These are phyloP conservation scores for Melaleuca alternifolia DNA, from an alignment of 345 rosid genomes.

Conservation along the genomic window DNA sequence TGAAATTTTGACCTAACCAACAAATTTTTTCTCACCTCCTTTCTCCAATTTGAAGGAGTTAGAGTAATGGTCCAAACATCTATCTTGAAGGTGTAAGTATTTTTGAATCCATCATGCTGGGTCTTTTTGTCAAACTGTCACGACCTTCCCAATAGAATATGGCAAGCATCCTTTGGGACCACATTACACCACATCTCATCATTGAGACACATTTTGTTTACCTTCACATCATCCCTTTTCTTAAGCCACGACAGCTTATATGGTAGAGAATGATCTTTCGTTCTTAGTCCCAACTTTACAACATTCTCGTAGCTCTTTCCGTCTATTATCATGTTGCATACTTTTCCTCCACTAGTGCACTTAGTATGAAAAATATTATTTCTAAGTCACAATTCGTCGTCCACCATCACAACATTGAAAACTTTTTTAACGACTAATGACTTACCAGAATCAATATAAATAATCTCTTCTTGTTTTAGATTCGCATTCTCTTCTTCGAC, in stretches of 20 bases:
- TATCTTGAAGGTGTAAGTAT: background rate
- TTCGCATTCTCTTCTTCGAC: too few relatives aligned
- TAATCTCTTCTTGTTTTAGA: too few relatives aligned
- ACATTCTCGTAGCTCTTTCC: background rate
- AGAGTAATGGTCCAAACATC: too few relatives aligned
- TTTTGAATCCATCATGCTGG: background rate
- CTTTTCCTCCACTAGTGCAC: background rate
- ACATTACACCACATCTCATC: background rate
- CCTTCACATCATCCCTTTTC: background rate
- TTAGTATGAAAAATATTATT: background rate
- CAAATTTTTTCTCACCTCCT: background rate
- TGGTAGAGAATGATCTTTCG: background rate
- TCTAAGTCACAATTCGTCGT: background rate
- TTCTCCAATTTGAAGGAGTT: background rate
- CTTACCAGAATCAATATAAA: background rate
- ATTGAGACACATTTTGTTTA: background rate
- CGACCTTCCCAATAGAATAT: background rate
- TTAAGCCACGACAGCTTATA: conserved; percentile 4
- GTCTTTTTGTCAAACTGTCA: background rate
- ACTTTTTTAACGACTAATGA: background rate
- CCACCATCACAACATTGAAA: background rate
- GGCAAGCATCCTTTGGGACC: background rate
- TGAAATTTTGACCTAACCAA: background rate
- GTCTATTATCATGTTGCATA: background rate
- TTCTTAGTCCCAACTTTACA: background rate